These are phyloP conservation scores for Trichophyton rubrum DNA, from an alignment of 2,329 filamentous ascomycete genomes.

Conservation along the genomic window DNA sequence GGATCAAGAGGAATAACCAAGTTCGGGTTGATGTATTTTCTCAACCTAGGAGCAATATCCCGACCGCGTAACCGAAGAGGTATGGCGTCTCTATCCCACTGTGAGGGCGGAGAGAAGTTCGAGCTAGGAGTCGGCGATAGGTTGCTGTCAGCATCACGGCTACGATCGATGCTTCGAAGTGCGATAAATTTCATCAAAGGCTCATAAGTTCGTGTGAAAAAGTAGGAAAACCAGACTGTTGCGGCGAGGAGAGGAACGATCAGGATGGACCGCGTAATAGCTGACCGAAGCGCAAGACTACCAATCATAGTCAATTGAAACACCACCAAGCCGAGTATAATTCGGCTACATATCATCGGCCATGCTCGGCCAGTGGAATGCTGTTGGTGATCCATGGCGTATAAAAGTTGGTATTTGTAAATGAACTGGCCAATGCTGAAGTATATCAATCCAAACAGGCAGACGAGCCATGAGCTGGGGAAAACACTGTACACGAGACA, in stretches of 20 bases:
- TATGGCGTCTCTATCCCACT: conserved; percentile 33
- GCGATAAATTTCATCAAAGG: conserved; percentile 89
- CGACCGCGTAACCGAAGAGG: conserved; percentile 30
- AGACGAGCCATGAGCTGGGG: conserved; percentile 63
- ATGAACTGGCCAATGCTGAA: conserved; percentile 63
- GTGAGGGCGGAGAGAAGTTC: conserved; percentile 30
- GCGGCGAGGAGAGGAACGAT: conserved; percentile 64
- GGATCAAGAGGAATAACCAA: conserved; percentile 33
- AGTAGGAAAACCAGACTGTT: conserved; percentile 81
- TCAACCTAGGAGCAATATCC: conserved; percentile 29
- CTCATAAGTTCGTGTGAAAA: conserved; percentile 68
- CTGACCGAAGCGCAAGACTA: conserved; percentile 61
- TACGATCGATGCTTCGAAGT: conserved; percentile 64
- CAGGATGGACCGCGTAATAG: conserved; percentile 59
- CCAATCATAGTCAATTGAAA: conserved; percentile 89
- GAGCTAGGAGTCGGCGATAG: conserved; percentile 26
- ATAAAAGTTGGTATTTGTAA: conserved; percentile 94
- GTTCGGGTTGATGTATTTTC: conserved; percentile 38
- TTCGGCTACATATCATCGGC: conserved; percentile 90
- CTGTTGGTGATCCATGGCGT: conserved; percentile 95
- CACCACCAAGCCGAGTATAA: conserved; percentile 72
- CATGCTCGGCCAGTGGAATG: conserved; percentile 88
- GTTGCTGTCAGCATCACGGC: conserved; percentile 27
- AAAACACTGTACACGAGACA: conserved; percentile 91
- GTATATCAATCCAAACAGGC: conserved; percentile 63